Evolutionary conservation across 352 stramenopile genomes (phyloP).

Genomic region (Elongisporangium undulatum): DNA sequence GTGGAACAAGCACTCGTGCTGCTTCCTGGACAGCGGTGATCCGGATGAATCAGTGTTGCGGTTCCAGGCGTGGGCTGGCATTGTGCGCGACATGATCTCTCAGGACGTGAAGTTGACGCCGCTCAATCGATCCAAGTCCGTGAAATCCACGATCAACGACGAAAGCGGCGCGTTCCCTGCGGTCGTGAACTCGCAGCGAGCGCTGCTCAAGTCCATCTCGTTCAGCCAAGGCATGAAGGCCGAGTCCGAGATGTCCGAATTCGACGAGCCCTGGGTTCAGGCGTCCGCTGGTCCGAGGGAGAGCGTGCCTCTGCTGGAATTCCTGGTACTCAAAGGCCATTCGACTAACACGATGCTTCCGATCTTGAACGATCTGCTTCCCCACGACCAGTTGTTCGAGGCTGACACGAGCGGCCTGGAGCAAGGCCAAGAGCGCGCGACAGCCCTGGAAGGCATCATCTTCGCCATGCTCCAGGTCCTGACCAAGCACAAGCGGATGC

Average conservation of each 20-base stretch:
- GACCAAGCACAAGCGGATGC: slow-evolving; percentile 44
- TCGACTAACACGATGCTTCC: slow-evolving; percentile 36
- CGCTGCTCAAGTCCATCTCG: too few species aligned
- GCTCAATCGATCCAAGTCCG: neutral
- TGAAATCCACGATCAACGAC: too few species aligned
- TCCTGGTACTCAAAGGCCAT: slow-evolving; percentile 42
- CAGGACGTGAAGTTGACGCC: neutral
- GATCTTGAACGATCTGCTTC: slow-evolving; percentile 48
- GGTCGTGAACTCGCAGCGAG: too few species aligned
- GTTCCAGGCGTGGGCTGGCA: slow-evolving; percentile 54
- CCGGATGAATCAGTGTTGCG: slow-evolving; percentile 49
- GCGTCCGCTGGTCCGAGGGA: too few species aligned
- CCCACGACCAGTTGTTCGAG: slow-evolving; percentile 24
- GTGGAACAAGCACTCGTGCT: slow-evolving; percentile 27
- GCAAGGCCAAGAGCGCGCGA: slow-evolving; percentile 30
- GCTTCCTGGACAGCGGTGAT: slow-evolving; percentile 50
- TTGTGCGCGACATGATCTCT: slow-evolving; percentile 31
- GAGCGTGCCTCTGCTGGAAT: slow-evolving; percentile 22
- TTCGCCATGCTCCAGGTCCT: slow-evolving; percentile 50
- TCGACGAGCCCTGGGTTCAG: too few species aligned
- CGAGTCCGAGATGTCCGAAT: too few species aligned
- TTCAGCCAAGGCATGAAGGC: too few species aligned
- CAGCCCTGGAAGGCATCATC: slow-evolving; percentile 46
- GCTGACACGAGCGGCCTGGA: neutral
- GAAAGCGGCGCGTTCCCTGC: neutral